Base-by-base conservation (phyloP, 1,284 basidiomycete species). In the Trichosporon inkin region DNA sequence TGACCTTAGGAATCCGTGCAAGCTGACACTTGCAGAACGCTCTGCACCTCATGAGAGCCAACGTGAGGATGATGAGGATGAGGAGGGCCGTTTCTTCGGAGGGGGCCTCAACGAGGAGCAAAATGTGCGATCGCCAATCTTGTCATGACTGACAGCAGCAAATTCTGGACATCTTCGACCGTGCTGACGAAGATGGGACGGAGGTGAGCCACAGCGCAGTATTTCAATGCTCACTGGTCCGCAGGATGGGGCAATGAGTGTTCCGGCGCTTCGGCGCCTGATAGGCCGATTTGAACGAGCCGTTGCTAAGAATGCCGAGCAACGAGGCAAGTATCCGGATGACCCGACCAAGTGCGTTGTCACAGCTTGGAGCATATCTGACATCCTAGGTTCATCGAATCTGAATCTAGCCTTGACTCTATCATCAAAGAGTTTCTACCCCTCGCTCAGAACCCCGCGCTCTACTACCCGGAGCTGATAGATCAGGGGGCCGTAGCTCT, bases 231-330 rank as follows among this genome's bases (percentile, higher is more conserved):
- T 51, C 0, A 6, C 53, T 38, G 6, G 32, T 32, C 19, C 39
- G 58, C 40, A 62, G 69, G 56, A 56, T 19, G 55, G 60, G 20
- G 58, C 62, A 22, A 59, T 94, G 61, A 86, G 86, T 5, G 78
- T 88, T 1, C 84, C 86, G 3, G 82, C 83, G 22, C 83, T 95
- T 13, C 85, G 90, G 56, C 84, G 88, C 67, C 81, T 89, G 61
- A 81, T 99, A 13, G 79, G 90, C 35, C 84, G 85, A 41, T 89
- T 99, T 66, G 94, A 99, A 77, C 84, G 90, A 19, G 86, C 90
- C 1, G 88, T 90, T 32, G 87, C 89, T 71, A 95, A 91, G 79
- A 99, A 99, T 75, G 89, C 94, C 68, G 91, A 96, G 75, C 88
- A 96, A 74, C 83, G 95, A 32, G 92, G 91, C 10, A 94, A 94